These are phyloP conservation scores for Vinca minor DNA, from an alignment of 257 asterid genomes.

Conservation along the genomic window DNA sequence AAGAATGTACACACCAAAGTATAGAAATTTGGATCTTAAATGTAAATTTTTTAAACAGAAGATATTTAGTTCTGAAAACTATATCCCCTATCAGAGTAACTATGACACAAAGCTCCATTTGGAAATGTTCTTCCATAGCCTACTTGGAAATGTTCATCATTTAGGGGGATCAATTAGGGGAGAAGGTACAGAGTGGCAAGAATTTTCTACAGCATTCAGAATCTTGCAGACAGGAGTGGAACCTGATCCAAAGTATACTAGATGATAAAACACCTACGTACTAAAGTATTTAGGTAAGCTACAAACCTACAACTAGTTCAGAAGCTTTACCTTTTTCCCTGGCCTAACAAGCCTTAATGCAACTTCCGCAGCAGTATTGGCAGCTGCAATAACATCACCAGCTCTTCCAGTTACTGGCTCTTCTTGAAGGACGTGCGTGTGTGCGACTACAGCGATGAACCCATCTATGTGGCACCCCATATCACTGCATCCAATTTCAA, in stretches of 20 bases:
- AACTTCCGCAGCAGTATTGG: constrained; percentile 85
- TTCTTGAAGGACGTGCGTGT: constrained; percentile 64
- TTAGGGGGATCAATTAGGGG: constrained; percentile 14
- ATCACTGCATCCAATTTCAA: constrained; percentile 46
- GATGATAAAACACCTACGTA: background rate
- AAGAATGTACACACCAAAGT: background rate
- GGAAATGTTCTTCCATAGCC: constrained; percentile 29
- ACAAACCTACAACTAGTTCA: background rate
- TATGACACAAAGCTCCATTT: constrained; percentile 34
- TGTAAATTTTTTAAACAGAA: background rate
- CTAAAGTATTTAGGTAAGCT: too few species aligned
- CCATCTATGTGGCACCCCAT: constrained; percentile 93
- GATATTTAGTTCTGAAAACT: background rate
- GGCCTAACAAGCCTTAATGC: constrained; percentile 79
- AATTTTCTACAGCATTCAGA: background rate
- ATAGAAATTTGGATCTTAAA: background rate
- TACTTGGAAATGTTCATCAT: constrained; percentile 19
- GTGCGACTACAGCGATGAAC: constrained; percentile 74
- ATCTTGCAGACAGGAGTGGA: too few species aligned
- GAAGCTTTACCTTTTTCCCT: constrained; percentile 50
- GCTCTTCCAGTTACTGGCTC: constrained; percentile 78
- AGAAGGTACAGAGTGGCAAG: too few species aligned
- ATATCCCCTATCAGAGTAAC: constrained; percentile 45
- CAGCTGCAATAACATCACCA: constrained; percentile 83
- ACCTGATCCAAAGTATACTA: too few species aligned